phyloP scores from a whole-genome alignment of 768 basidiomycete species.

The Clavulina sp. region DNA sequence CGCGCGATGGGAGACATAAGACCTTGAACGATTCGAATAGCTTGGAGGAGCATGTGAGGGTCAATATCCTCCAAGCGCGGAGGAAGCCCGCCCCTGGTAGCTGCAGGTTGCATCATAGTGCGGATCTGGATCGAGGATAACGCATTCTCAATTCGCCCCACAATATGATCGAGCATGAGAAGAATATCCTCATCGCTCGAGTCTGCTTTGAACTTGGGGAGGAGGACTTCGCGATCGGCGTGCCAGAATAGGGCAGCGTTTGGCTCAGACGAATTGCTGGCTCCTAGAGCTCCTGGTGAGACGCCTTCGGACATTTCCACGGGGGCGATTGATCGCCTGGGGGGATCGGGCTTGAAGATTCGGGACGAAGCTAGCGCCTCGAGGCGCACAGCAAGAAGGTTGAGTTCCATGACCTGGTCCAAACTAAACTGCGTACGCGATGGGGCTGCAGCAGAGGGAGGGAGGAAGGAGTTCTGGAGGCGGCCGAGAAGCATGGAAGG shows the following conservation, averaged over 20 bases:
- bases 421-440: constrained; percentile 48
- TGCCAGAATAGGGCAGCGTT: constrained; percentile 26
- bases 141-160: constrained; percentile 62
- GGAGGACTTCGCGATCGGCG: constrained; percentile 42
- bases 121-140: constrained; percentile 20
- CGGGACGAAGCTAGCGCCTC: constrained; percentile 55
- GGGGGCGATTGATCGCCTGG: not conserved
- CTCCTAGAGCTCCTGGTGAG: not conserved
- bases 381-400: constrained; percentile 53
- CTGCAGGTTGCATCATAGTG: constrained; percentile 8
- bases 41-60: constrained; percentile 8
- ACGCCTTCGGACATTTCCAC: not conserved
- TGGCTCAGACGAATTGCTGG: not conserved
- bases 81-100: constrained; percentile 2
- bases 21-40: constrained; percentile 7
- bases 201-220: constrained; percentile 53
- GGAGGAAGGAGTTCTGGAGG: constrained; percentile 27
- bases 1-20: too few species aligned
- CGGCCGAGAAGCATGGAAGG: constrained; percentile 57
- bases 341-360: constrained; percentile 29
- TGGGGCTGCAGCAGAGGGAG: constrained; percentile 18
- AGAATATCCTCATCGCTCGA: constrained; percentile 57
- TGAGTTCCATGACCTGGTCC: constrained; percentile 59
- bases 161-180: constrained; percentile 56
- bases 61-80: constrained; percentile 8